Conservation (phyloP, 768 basidiomycete species). For the Suillus paluster region DNA sequence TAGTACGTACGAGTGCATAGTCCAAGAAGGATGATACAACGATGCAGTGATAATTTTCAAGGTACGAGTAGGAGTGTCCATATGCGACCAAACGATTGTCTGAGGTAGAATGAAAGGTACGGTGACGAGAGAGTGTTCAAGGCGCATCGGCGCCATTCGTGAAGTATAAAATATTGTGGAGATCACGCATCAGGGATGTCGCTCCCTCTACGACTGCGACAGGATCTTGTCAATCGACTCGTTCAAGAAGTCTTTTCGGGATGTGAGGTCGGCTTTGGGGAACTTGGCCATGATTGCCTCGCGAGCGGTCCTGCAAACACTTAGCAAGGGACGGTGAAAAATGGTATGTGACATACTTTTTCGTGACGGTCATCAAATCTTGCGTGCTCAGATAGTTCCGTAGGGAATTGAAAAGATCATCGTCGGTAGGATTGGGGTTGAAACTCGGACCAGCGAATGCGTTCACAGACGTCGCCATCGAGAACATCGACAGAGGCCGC, state of each 20-base stretch:
- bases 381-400: slow-evolving; percentile 87
- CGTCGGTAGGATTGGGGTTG: slow-evolving; percentile 82
- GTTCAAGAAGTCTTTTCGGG: slow-evolving; percentile 91
- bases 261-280: slow-evolving; percentile 90
- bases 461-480: slow-evolving; percentile 85
- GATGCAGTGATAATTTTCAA: slow-evolving; percentile 6
- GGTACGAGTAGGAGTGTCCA: slow-evolving; percentile 17
- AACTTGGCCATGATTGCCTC: slow-evolving; percentile 87
- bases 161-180: slow-evolving; percentile 3
- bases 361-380: slow-evolving; percentile 95
- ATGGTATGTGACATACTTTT: slow-evolving; percentile 69
- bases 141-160: background rate
- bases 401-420: slow-evolving; percentile 83
- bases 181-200: slow-evolving; percentile 3
- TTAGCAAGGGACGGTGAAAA: slow-evolving; percentile 6
- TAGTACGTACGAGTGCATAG: slow-evolving; percentile 15
- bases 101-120: slow-evolving; percentile 1
- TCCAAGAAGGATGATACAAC: slow-evolving; percentile 14
- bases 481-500: slow-evolving; percentile 84
- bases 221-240: slow-evolving; percentile 92
- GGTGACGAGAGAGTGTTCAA: slow-evolving; percentile 1
- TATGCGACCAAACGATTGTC: slow-evolving; percentile 15
- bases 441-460: slow-evolving; percentile 80
- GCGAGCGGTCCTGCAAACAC: slow-evolving; percentile 70
- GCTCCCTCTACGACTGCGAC: slow-evolving; percentile 67